Percentiles rank a stretch among this genome's conserved stretches.
phyloP scores from a whole-genome alignment of 495 filamentous ascomycete species.

The Massariosphaeria phaeospora region DNA sequence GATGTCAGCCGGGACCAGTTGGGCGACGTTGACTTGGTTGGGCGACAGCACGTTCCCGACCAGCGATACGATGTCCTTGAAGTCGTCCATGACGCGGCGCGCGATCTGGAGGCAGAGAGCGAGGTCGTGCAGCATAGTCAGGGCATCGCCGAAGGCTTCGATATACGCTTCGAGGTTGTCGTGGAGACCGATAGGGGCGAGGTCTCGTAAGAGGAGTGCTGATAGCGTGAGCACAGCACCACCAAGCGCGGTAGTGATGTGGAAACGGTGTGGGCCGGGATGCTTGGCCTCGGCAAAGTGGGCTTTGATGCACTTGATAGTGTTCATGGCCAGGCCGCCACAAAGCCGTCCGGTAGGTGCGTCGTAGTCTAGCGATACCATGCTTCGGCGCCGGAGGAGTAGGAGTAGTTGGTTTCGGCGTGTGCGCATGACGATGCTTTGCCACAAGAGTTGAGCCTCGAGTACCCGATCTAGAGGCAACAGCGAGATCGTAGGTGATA shows the following conservation, averaged over 20 bases:
- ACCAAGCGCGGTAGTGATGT: conserved; percentile 17
- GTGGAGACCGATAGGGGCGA: conserved; percentile 5
- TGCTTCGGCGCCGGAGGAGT: conserved; percentile 1
- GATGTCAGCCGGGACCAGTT: conserved; percentile 2
- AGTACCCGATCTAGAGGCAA: neutral
- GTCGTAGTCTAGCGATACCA: conserved; percentile 15
- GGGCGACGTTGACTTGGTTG: neutral
- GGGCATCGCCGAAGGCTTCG: conserved; percentile 1
- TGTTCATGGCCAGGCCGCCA: conserved; percentile 22
- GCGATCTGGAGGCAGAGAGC: neutral
- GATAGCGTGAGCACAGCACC: conserved; percentile 8
- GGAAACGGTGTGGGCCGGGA: conserved; percentile 16
- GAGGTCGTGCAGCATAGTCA: conserved; percentile 7
- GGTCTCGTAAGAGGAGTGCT: conserved; percentile 9
- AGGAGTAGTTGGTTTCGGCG: conserved; percentile 15
- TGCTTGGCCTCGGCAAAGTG: neutral
- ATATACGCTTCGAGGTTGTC: conserved; percentile 2
- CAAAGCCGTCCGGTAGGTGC: conserved; percentile 7
- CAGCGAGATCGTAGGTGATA: conserved; percentile 1
- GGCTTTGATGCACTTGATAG: conserved; percentile 3
- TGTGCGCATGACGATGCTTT: conserved; percentile 13
- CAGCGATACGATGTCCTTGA: conserved; percentile 9
- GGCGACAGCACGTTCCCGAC: neutral
- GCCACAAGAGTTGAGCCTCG: neutral
- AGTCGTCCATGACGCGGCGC: conserved; percentile 15